Base-by-base conservation (phyloP, 2,329 filamentous ascomycete genomes). In the Epichloe elymi region DNA sequence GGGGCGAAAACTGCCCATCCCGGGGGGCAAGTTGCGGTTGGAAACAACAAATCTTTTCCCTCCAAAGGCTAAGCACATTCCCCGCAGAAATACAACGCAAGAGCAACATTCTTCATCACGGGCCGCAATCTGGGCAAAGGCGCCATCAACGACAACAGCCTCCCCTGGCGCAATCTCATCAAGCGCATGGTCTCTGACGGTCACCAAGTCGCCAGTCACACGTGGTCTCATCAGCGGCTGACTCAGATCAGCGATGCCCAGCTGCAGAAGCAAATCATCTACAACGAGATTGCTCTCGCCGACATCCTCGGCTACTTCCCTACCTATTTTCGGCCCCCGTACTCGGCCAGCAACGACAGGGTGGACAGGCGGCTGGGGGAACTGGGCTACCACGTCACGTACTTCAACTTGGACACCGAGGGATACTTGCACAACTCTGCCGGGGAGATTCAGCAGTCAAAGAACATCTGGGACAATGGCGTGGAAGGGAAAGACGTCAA, bases 351-450 rank as follows among this genome's bases (percentile, higher is more conserved):
- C 59, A 69, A 68, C 47, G 52, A 52, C 4, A 62, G 56, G 0
- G 71, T 68, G 6, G 68, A 72, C 45, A 63, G 58, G 19, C 63
- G 67, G 63, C 58, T 74, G 41, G 63, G 14, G 14, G 62, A 64
- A 26, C 57, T 80, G 5, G 74, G 74, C n/a, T 81, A 81, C 62
- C 75, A 80, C 59, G 60, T 80, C 58, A 71, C 72, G 30, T 79
- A 80, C 64, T 80, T 79, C 58, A 74, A 80, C 59, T 66, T 82
- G 43, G 79, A 83, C 59, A 82, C 79, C 3, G 71, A 78, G 51
- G 79, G 80, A 51, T 82, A 80, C 59, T 66, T 78, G 50, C 73
- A 80, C 57, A 68, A 73, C 50, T 65, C 65, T 15, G 68, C 75
- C 5, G 64, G 71, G 37, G 67, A 67, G 51, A 78, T 80, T 56